Evolutionary conservation across 202 grass and related monocot species (phyloP), one percentile per base, ranked within the genome.

Genomic region (Digitaria exilis): DNA sequence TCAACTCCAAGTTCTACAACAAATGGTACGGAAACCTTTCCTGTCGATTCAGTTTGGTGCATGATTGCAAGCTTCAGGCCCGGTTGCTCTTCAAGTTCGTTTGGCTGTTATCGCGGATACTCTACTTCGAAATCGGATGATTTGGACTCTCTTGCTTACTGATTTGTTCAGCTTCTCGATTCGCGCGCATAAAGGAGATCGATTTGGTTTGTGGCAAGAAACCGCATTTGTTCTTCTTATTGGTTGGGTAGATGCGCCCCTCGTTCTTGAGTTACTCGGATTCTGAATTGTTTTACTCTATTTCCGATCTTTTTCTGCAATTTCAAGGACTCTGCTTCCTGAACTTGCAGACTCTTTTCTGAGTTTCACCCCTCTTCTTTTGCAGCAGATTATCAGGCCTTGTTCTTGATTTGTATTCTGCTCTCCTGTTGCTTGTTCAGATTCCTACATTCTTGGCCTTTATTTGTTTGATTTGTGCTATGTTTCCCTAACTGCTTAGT

Each of bases 1-100:
- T 98, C 26, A 87, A 90, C 77, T 88, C 91, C 73, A 99, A 99
- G 85, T 99, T 99, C 79, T 85, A 85, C 81, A 99, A 89, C 82
- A 96, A 92, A 86, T 99, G 96, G 96, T 99, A 86, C 37, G 2
- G 3, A 18, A 61, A 52, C 69, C 9, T 28, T 71, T 39, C 55
- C 52, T 16, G n/a, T 77, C 11, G 43, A 32, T 89, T 62, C 42
- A 3, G 72, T 76, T 73, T 75, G 31, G 4, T 72, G 84, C 44
- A 9, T 71, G 58, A 17, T 61, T 74, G 30, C 14, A 9, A 32
- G 62, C 59, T 76, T 71, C 52, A 7, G 17, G 5, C 44, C 55
- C 48, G 76, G 9, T 49, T 51, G 84, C 24, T 35, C 34, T 39
- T 37, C 14, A 31, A 80, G 59, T 21, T 75, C 1, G 12, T 35